Evolutionary conservation across 345 rosid species (phyloP), one percentile per base, ranked within the genome.

Genomic region (Salix dunnii): DNA sequence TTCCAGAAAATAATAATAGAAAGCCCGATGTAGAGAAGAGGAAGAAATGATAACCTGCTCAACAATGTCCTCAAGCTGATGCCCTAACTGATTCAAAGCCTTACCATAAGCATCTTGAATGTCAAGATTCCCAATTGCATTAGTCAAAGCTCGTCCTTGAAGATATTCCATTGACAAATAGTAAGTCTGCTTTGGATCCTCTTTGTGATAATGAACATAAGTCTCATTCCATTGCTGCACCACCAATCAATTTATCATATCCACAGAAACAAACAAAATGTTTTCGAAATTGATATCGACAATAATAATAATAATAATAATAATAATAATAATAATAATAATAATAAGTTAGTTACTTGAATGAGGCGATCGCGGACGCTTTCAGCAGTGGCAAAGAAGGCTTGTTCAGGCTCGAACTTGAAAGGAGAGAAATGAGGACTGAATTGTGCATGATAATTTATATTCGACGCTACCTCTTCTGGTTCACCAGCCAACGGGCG

Each of bases 121-220:
- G 66, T 84, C 84, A 61, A 96, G 86, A 72, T 89, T 96, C 60
- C 99, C 99, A 76, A 95, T 88, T 0, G 98, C 96, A 79, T 93
- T 95, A 4, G 89, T 91, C 88, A 95, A 83, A 77, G 98, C 92
- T 67, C 99, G 89, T 55, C 99, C 99, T 91, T 95, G 99, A 76
- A 93, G 99, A 83, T 86, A 95, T 76, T 95, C 98, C 99, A 95
- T 95, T 35, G 99, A 95, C 73, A 95, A 83, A 87, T 96, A 96
- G 74, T 96, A 96, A 0, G 96, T 93, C 82, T 96, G 99, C 73
- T 96, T 93, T 13, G 98, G 98, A 88, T 90, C 89, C 31, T 84
- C 91, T 84, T 89, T 88, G 86, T 91, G 86, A 76, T 84, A 91
- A 75, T 96, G 97, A 75, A 86, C 71, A 81, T 86, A 91, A 62